Evolutionary conservation across 192 early-diverging fungal species (phyloP), one percentile per base, ranked within the genome.

Genomic region (Ramicandelaber brevisporus): DNA sequence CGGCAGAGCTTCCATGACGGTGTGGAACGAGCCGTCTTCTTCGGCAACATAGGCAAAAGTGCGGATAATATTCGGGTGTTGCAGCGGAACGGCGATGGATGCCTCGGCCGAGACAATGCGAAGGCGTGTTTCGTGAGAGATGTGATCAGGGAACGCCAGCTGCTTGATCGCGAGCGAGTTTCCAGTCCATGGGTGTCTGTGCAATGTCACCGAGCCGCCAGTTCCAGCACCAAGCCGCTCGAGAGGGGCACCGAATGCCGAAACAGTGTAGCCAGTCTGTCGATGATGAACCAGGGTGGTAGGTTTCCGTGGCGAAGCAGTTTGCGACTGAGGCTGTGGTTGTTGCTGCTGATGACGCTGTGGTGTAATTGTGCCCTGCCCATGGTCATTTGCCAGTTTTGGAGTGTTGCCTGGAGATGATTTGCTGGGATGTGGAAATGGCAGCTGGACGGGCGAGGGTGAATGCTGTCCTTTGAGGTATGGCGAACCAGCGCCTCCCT

Each of bases 1-100:
- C 31, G 72, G 70, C 29, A 73, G 77, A 59, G 77, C 88, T 53
- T 96, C 89, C 83, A 80, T 76, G 29, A 80, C 67, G 45, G 71
- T 59, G 40, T 68, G 75, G 28, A 64, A 66, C 13, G 44, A 48
- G 27, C 55, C 50, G 32, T 59, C 52, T 15, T 53, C 46, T 40
- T 76, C 73, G 36, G 65, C 55, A 27, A 80, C 59, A 37, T 73
- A 72, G 38, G 75, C 70, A 30, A 69, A 44, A 0, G 72, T 77
- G 50, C 66, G 61, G 27, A 78, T 75, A 14, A 81, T 61, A 29
- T 76, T 74, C 8, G 68, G 64, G 35, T 81, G 75, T 15, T 61
- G 65, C n/a, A 78, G 49, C 4, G 69, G 65, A 14, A 46, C 34
- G 27, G 44, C 46, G 18, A 59, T 42, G 39, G 40, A 40, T 11